Evolutionary conservation across 306 rosid species (phyloP), one percentile per base, ranked within the genome.

Genomic region (Vigna angularis): DNA sequence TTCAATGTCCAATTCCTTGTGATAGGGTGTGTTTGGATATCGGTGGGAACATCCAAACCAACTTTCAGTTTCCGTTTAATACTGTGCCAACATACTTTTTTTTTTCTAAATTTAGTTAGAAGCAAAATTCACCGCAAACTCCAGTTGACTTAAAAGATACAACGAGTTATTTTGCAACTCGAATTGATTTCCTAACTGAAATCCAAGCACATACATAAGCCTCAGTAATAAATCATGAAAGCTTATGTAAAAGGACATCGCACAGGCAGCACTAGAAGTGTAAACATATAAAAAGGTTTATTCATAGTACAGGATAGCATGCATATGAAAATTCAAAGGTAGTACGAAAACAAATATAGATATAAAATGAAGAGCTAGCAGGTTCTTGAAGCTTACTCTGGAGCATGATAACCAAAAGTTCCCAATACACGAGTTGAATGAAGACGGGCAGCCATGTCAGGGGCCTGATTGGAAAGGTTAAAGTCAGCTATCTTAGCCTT

Each of bases 361-460:
- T 30, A 30, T 4, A 30, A 30, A 65, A 73, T 28, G 4, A 51
- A 72, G 55, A 17, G 52, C 50, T 55, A 13, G 65, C 66, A 67
- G 67, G 40, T 47, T 64, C 42, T 7, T 52, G 68, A 72, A 75
- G 82, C 75, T 79, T 88, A 90, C 94, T 90, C 92, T 62, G 92
- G 94, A 75, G 94, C 94, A 85, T 90, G 94, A 79, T 90, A 90
- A 34, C 94, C 94, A 77, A 90, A 90, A 44, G 94, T 90, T 81
- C 94, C 94, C 80, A 90, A 79, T 7, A 90, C 94, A 66, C 90
- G 84, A 48, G 94, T 90, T 63, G 94, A 90, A 81, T 90, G 94
- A 79, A 90, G 94, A 22, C 94, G 92, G 30, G 92, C 94, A 83
- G 94, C 94, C 90, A 86, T 90, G 87, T 90, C 94, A 59, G 92